Evolutionary conservation across 2,329 filamentous ascomycete genomes (phyloP).

Genomic region (Aquanectria penicillioides): DNA sequence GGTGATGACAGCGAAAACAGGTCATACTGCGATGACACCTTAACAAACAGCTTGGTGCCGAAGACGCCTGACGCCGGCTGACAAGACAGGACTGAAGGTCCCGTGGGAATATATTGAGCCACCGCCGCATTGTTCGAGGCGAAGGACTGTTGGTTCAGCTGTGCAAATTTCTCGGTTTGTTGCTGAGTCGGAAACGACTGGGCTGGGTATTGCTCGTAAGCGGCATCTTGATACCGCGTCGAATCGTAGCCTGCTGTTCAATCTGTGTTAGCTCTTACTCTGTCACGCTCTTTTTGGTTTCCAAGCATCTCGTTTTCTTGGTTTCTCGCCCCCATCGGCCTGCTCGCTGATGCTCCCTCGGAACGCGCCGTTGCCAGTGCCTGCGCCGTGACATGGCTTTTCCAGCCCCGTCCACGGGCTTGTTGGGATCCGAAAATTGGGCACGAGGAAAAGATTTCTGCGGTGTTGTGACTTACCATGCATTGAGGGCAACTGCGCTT

Average conservation of each 20-base stretch:
- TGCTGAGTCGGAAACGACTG: slow-evolving; percentile 60
- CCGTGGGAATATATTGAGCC: slow-evolving; percentile 72
- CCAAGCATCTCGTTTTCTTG: too few species aligned
- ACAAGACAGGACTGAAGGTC: slow-evolving; percentile 73
- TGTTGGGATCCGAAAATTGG: too few species aligned
- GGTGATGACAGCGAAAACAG: slow-evolving; percentile 67
- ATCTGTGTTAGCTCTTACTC: slow-evolving; percentile 24
- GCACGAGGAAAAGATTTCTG: too few species aligned
- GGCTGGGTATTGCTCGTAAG: slow-evolving; percentile 62
- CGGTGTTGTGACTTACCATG: slow-evolving; percentile 88
- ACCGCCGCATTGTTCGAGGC: slow-evolving; percentile 70
- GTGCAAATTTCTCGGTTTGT: slow-evolving; percentile 60
- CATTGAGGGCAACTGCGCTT: slow-evolving; percentile 78
- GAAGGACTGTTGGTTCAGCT: slow-evolving; percentile 66
- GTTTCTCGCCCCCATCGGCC: too few species aligned
- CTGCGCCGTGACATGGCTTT: too few species aligned
- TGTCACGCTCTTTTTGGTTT: too few species aligned
- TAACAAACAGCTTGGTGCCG: slow-evolving; percentile 77
- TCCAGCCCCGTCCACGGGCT: too few species aligned
- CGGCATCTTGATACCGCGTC: slow-evolving; percentile 68
- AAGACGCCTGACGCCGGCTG: slow-evolving; percentile 74
- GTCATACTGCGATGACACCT: slow-evolving; percentile 80
- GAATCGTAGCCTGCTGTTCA: slow-evolving; percentile 64
- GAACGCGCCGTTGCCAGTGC: too few species aligned
- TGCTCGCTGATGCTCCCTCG: too few species aligned